A percentile compares a stretch with the other conserved stretches of the same genome.
Evolutionary conservation across 106 monocot genomes (phyloP).

Genomic region (Phalaenopsis aphrodite): DNA sequence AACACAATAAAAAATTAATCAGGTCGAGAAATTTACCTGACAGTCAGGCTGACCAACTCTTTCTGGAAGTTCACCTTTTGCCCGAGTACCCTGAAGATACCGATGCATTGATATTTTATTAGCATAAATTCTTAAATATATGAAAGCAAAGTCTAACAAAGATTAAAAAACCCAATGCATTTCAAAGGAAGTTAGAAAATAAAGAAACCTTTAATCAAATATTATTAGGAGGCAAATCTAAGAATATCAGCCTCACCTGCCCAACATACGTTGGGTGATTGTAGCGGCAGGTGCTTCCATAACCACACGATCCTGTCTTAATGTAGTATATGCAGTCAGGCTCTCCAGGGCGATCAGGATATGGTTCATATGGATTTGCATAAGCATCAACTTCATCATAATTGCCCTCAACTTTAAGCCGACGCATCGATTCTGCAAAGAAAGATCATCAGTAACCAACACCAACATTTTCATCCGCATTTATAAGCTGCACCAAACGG

Average conservation of each 20-base stretch:
- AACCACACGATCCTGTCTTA: constrained; percentile 67
- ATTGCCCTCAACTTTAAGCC: constrained; percentile 20
- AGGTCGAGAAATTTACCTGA: constrained; percentile 36
- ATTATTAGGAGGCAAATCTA: background rate
- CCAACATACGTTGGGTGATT: constrained; percentile 54
- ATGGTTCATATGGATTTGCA: constrained; percentile 28
- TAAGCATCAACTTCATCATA: constrained; percentile 15
- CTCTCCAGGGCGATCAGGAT: constrained; percentile 55
- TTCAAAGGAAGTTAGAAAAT: background rate
- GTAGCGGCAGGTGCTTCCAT: constrained; percentile 71
- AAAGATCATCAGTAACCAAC: background rate
- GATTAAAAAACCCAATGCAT: background rate
- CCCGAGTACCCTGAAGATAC: constrained; percentile 32
- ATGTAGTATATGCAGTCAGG: constrained; percentile 73
- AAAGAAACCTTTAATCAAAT: background rate
- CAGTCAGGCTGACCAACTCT: constrained; percentile 87
- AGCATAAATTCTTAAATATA: background rate
- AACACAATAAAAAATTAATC: background rate
- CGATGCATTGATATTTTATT: background rate
- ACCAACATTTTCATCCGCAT: background rate
- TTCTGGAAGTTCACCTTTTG: constrained; percentile 48
- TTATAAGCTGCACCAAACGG: background rate
- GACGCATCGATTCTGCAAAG: constrained; percentile 28
- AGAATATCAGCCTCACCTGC: constrained; percentile 19
- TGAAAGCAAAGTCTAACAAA: background rate